A percentile compares a stretch with the other conserved stretches of the same genome.
Conservation (phyloP, 176 grass and related monocot species). For the Puccinellia tenuiflora region DNA sequence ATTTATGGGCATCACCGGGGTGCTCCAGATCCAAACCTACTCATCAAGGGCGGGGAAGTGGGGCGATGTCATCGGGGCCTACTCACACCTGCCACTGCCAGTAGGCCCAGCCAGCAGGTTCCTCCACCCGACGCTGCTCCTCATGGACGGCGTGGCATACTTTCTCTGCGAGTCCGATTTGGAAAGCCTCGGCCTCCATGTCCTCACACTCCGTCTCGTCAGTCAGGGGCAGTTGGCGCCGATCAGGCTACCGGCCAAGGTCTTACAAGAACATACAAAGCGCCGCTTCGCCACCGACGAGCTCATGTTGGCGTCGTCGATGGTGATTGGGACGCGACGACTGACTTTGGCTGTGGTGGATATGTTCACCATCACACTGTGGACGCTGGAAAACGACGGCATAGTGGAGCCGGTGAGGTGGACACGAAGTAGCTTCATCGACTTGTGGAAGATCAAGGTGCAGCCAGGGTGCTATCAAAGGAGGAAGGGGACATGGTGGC, state of each 20-base stretch:
- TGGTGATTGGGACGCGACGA: background rate
- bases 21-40: background rate
- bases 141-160: background rate
- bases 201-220: background rate
- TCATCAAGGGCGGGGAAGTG: background rate
- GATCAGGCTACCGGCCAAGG: background rate
- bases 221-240: background rate
- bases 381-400: background rate
- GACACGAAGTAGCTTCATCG: background rate
- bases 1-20: no score
- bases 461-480: no score
- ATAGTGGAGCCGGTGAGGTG: background rate
- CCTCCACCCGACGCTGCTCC: background rate
- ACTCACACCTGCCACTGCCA: background rate
- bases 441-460: background rate
- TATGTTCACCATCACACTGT: background rate
- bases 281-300: background rate
- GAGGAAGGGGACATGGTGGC: no score
- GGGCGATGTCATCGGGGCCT: background rate
- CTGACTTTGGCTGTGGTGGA: background rate
- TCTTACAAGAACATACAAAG: background rate
- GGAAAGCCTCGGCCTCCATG: background rate
- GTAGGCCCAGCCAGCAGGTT: background rate
- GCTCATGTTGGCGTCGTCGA: background rate
- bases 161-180: background rate